These are phyloP conservation scores for Didymella pinodella DNA, from an alignment of 2,329 filamentous ascomycete species.

Conservation along the genomic window DNA sequence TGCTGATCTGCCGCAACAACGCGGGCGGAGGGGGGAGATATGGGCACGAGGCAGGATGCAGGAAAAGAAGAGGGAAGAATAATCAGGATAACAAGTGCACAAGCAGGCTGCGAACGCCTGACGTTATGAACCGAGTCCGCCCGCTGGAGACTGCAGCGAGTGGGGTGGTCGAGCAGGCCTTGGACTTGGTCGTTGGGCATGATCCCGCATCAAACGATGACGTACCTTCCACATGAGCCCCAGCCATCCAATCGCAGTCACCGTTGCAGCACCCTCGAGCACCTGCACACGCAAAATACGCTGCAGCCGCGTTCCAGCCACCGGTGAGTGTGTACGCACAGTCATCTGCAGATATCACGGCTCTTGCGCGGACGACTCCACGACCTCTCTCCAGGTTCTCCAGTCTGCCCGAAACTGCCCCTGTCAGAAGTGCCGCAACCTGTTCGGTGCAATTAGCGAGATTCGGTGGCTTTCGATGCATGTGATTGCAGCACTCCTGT, in stretches of 20 bases:
- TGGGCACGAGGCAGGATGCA: conserved; percentile 9
- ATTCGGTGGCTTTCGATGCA: conserved; percentile 3
- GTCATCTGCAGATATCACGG: neutral
- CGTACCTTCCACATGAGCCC: conserved; percentile 10
- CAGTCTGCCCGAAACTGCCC: neutral
- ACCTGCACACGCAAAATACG: conserved; percentile 9
- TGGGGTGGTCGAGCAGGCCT: conserved; percentile 4
- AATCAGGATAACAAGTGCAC: conserved; percentile 10
- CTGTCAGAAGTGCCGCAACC: conserved; percentile 3
- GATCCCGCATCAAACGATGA: conserved; percentile 9
- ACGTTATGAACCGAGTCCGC: conserved; percentile 36
- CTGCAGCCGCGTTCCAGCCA: conserved; percentile 8
- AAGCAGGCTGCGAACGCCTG: conserved; percentile 28
- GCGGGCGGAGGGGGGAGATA: conserved; percentile 11
- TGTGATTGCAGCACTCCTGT: conserved; percentile 4
- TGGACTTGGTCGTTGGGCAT: conserved; percentile 9
- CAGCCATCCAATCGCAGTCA: neutral
- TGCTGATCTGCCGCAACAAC: conserved; percentile 23
- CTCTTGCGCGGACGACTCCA: neutral
- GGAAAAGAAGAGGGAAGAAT: conserved; percentile 2
- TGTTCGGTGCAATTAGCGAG: conserved; percentile 12
- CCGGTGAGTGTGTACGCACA: neutral
- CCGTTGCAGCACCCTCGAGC: conserved; percentile 4
- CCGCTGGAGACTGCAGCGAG: conserved; percentile 27
- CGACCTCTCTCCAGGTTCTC: neutral